Base-by-base conservation (phyloP, 371 early-diverging fungal genomes). In the Mortierella sp. region DNA sequence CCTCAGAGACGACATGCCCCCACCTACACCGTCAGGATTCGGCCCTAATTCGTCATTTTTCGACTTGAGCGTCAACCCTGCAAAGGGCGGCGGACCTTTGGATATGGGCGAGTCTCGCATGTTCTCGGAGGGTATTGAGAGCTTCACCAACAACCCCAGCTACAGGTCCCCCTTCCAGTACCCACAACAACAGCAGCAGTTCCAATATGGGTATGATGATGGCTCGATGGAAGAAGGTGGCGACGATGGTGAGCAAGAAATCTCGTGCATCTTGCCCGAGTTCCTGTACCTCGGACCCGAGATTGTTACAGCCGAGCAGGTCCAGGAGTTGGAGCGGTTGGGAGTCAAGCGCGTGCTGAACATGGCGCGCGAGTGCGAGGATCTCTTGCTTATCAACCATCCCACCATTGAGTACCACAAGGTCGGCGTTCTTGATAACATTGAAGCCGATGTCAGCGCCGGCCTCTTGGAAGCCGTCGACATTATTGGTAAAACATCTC, bases 341-440 rank as follows among this genome's bases (percentile, higher is more conserved):
- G 82, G 83, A 6, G 89, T 93, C 64, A 86, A 85, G 54, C 83
- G 93, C 3, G 90, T 93, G 24, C 76, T 93, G 24, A 93, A 93
- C 78, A 93, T 93, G 93, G 93, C 93, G 0, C 91, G 90, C 57
- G 93, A 93, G 73, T 93, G 93, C 44, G 84, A 90, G n/a, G 93
- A 93, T 77, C 82, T 87, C 83, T 82, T 93, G 31, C 57, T 89
- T 6, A 51, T 57, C 37, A 78, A 89, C 40, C 88, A 87, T 0
- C 54, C 76, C 14, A 79, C 72, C 5, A 87, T 80, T n/a, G 82
- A 81, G 44, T 93, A 93, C 74, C 90, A 90, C 70, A 93, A 93
- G 81, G 90, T 93, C 48, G 82, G 90, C n/a, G 91, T 92, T 5
- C 82, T 90, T 14, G 93, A 93, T 73, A 90, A 92, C 16, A 87